Evolutionary conservation across 1,284 basidiomycete genomes (phyloP), one percentile per base, ranked within the genome.

Genomic region (Boletus coffeatus): DNA sequence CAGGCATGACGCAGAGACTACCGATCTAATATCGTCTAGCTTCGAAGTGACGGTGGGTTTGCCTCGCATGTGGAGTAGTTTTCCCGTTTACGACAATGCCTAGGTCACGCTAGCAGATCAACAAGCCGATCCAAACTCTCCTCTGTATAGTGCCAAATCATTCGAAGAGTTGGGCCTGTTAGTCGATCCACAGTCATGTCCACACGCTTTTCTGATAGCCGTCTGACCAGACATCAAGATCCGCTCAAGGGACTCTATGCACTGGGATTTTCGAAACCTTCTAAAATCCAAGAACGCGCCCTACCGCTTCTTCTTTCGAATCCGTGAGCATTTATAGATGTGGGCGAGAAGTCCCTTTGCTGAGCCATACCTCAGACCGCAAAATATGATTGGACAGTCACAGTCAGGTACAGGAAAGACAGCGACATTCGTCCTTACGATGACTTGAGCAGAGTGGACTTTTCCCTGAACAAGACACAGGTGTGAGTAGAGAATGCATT

Each of bases 331-430:
- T 16, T 9, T 21, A 36, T 16, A 16, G 56, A 29, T 56, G 34
- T 16, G 64, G 55, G 56, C 60, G 43, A 16, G 7, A 37, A 36
- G 2, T 41, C 43, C 25, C 1, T 50, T 25, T 18, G 8, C 55
- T 66, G 63, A 61, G 63, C 64, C 2, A 48, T 57, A 56, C n/a
- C 61, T 37, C 65, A 97, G 95, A 18, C 92, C 96, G 7, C 90
- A 89, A 63, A 99, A 99, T 78, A 96, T 99, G 89, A 99, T 99
- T 75, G 97, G 95, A 10, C 97, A 99, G 79, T 98, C 95, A 58
- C 97, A 99, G 75, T 99, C 97, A 29, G 97, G 97, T 52, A 99
- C 97, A 8, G 97, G 97, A 62, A 99, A 99, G 81, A 99, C 97
- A 4, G 97, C 97, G 6, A 97, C 97, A 2, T 99, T 99, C 75